These are phyloP conservation scores for Albugo laibachii DNA, from an alignment of 352 stramenopile species.

Conservation along the genomic window DNA sequence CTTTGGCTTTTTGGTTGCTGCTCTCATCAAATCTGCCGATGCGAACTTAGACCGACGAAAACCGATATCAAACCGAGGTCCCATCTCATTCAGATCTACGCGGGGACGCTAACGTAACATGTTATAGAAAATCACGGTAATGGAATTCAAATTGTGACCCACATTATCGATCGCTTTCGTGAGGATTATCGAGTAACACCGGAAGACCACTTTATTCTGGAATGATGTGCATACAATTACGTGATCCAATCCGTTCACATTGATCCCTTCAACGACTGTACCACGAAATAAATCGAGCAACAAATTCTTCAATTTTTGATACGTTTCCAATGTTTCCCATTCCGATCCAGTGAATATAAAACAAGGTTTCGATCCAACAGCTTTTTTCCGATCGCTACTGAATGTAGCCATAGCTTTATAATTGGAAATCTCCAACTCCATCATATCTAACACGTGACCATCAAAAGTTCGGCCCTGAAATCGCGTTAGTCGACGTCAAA, in stretches of 20 bases:
- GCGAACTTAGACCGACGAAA: constrained; percentile 91
- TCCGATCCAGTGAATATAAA: constrained; percentile 91
- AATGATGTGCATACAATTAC: constrained; percentile 92
- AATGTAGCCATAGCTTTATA: constrained; percentile 91
- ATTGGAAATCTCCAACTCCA: constrained; percentile 91
- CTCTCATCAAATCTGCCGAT: constrained; percentile 89
- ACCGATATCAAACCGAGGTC: constrained; percentile 73
- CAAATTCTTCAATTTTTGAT: constrained; percentile 88
- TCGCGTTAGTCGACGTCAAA: neutral
- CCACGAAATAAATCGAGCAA: constrained; percentile 95
- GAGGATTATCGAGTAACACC: constrained; percentile 92
- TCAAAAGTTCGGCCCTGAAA: constrained; percentile 90
- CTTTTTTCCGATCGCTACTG: constrained; percentile 81
- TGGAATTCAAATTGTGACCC: constrained; percentile 7
- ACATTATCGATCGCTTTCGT: constrained; percentile 72
- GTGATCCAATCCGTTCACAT: constrained; percentile 93
- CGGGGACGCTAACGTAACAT: constrained; percentile 22
- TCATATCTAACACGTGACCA: constrained; percentile 94
- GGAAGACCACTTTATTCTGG: constrained; percentile 85
- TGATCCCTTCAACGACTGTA: constrained; percentile 88
- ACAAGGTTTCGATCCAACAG: constrained; percentile 88
- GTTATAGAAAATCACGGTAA: neutral
- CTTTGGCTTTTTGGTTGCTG: constrained; percentile 86
- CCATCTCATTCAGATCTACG: constrained; percentile 83
- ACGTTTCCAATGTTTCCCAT: constrained; percentile 83